Percentiles rank a stretch among this genome's conserved stretches.
phyloP scores from a whole-genome alignment of 2,329 filamentous ascomycete genomes.

The Exophiala xenobiotica region DNA sequence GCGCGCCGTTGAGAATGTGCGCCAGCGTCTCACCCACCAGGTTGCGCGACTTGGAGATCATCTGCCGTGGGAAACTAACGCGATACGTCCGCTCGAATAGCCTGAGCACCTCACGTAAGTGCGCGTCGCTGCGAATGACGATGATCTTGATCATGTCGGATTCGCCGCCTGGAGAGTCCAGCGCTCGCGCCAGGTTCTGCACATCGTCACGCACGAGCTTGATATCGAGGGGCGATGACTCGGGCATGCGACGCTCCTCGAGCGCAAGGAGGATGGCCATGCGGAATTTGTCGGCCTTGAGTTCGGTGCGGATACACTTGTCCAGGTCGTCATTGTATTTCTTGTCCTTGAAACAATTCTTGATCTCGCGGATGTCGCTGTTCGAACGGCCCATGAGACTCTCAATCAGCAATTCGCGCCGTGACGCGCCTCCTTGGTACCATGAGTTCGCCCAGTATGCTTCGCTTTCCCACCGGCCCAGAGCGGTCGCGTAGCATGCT shows the following conservation, averaged over 20 bases:
- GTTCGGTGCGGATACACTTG: constrained; percentile 85
- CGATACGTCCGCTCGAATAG: constrained; percentile 72
- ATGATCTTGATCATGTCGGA: constrained; percentile 83
- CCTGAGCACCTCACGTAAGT: constrained; percentile 75
- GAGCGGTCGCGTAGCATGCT: constrained; percentile 82
- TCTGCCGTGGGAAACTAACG: constrained; percentile 82
- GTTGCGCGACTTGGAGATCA: constrained; percentile 84
- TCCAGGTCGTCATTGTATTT: constrained; percentile 80
- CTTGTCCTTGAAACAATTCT: constrained; percentile 84
- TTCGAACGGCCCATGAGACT: constrained; percentile 87
- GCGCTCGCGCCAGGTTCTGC: constrained; percentile 66
- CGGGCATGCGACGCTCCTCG: constrained; percentile 80
- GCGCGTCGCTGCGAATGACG: constrained; percentile 73
- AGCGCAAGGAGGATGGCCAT: constrained; percentile 79
- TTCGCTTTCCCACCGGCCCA: constrained; percentile 89
- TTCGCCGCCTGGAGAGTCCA: constrained; percentile 78
- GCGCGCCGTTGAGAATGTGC: constrained; percentile 93
- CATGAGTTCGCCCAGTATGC: constrained; percentile 98
- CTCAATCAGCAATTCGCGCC: constrained; percentile 89
- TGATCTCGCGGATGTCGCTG: constrained; percentile 82
- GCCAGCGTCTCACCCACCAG: constrained; percentile 91
- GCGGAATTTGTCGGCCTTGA: constrained; percentile 96
- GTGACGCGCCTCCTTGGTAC: constrained; percentile 84
- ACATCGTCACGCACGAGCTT: constrained; percentile 69
- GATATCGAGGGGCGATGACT: constrained; percentile 65